Base-by-base conservation (phyloP, 768 basidiomycete genomes). In the Ramaria rubella region DNA sequence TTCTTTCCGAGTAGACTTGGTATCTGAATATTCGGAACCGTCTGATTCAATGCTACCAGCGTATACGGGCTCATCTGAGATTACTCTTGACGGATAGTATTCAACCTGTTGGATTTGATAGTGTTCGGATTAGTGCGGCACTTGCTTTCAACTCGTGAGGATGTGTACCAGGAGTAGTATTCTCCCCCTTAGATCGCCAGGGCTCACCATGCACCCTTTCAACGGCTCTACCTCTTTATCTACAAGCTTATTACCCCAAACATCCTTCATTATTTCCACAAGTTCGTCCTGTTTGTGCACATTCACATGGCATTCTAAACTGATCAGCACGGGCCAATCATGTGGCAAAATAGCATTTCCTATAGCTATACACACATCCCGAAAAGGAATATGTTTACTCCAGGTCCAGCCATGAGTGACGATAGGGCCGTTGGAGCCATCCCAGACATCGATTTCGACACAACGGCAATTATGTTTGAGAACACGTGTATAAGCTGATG, bases 381-480 rank as follows among this genome's bases (percentile, higher is more conserved):
- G 53, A 55, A 85, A 81, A 1, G 77, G 63, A 4, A 83, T 73
- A 29, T 76, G 73, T 61, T 75, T 74, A 60, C 75, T 80, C 57
- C 83, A 72, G 1, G 83, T 85, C 60, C 79, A 72, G 1, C 83
- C 83, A 59, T 85, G 83, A 0, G 80, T 85, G 30, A 85, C 81
- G 49, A 81, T 67, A 12, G 77, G 73, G 0, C 81, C 81, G 38
- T 75, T 72, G 6, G 72, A 68, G 0, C 78, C 77, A 5, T 80
- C 74, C 83, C 85, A 86, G 7, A 83, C 82, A 60, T 86, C 83
- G 49, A 85, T 81, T 63, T 86, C 83, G 70, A 85, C 78, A 61
- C 82, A 83, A 19, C 81, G 75, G 8, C 76, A 79, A 48, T 73
- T 70, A 5, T 76, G 73, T 30, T 68, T 69, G 17, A 85, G 67